Conservation (phyloP, 306 rosid genomes). For the Prunus persica region Prunus_persica_NCBIv2 NC_034013.1:6323001-6323500, state of each 20-base stretch:
- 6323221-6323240: constrained; percentile 24
- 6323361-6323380: constrained; percentile 43
- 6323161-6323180: background rate
- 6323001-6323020: background rate
- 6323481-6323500: background rate
- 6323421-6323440: constrained; percentile 39
- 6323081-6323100: background rate
- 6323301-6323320: constrained; percentile 61
- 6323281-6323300: constrained; percentile 62
- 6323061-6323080: background rate
- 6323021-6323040: background rate
- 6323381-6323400: constrained; percentile 49
- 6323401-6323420: constrained; percentile 56
- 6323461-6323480: background rate
- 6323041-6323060: background rate
- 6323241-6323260: constrained; percentile 40
- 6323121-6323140: background rate
- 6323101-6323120: background rate
- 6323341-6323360: constrained; percentile 59
- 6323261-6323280: constrained; percentile 50
- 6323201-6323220: constrained; percentile 10
- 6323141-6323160: background rate
- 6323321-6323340: constrained; percentile 58
- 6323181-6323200: constrained; percentile 6
- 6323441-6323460: constrained; percentile 53